These are phyloP conservation scores for Chrysanthemum lavandulifolium DNA, from an alignment of 129 eudicot species.

Conservation along the genomic window DNA sequence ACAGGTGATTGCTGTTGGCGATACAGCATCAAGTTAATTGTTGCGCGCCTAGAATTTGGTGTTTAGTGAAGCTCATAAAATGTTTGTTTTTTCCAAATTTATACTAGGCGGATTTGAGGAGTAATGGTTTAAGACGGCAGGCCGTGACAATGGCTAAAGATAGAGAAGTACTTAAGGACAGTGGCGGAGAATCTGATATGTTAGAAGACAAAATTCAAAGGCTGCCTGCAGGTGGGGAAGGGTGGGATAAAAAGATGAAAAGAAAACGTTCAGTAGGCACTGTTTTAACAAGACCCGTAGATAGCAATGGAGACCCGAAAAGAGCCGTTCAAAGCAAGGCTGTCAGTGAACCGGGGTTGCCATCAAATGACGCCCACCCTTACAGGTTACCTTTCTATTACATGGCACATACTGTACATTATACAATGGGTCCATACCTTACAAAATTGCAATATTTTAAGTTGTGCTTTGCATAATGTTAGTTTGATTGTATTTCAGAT, in stretches of 20 bases:
- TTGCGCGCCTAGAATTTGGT: slow-evolving; percentile 22
- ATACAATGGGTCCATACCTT: slow-evolving; percentile 1
- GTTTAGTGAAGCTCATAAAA: slow-evolving; percentile 15
- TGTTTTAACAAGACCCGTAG: slow-evolving; percentile 55
- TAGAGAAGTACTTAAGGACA: slow-evolving; percentile 58
- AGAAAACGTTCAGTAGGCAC: slow-evolving; percentile 82
- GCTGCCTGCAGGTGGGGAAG: slow-evolving; percentile 85
- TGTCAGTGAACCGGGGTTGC: slow-evolving; percentile 52
- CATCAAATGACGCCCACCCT: slow-evolving; percentile 45
- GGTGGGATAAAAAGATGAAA: slow-evolving; percentile 94
- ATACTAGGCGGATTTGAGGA: slow-evolving; percentile 61
- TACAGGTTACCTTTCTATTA: slow-evolving; percentile 47
- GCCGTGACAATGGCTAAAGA: slow-evolving; percentile 54
- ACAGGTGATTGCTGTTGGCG: slow-evolving; percentile 9
- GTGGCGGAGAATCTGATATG: slow-evolving; percentile 54
- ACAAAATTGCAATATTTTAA: neutral
- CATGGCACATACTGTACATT: slow-evolving; percentile 8
- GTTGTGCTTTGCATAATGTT: slow-evolving; percentile 11
- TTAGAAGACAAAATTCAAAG: slow-evolving; percentile 71
- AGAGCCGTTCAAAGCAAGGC: slow-evolving; percentile 52
- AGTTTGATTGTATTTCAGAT: slow-evolving; percentile 36
- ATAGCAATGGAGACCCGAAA: slow-evolving; percentile 62
- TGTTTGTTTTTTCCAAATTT: neutral
- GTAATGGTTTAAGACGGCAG: slow-evolving; percentile 61
- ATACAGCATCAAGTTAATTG: neutral